A percentile compares a stretch with the other conserved stretches of the same genome.
Conservation (phyloP, 768 basidiomycete genomes). For the Hypholoma fasciculare region DNA sequence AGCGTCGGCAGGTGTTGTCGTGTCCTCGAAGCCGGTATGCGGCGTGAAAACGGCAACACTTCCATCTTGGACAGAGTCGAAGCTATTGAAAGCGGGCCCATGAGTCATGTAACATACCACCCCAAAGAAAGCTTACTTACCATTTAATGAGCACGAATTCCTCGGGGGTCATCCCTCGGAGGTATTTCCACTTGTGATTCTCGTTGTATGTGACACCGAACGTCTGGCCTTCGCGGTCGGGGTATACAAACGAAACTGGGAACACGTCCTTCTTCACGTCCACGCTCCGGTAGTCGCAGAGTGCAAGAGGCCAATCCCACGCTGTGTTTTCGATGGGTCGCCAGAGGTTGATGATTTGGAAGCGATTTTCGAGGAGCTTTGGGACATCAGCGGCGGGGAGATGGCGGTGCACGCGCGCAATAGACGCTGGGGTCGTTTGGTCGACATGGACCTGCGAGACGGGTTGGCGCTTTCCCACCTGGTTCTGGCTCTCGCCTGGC, state of each 20-base stretch:
- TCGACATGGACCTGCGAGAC: conserved; percentile 50
- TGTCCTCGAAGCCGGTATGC: conserved; percentile 63
- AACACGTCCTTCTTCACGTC: conserved; percentile 38
- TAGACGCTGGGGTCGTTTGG: conserved; percentile 45
- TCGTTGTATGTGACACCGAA: conserved; percentile 44
- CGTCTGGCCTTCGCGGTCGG: conserved; percentile 54
- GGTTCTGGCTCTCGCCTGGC: conserved; percentile 34
- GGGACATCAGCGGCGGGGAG: conserved; percentile 47
- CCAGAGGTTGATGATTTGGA: conserved; percentile 68
- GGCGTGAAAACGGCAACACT: conserved; percentile 57
- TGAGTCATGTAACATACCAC: too few relatives aligned
- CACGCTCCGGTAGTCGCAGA: conserved; percentile 53
- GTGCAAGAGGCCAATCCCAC: conserved; percentile 48
- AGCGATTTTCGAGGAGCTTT: conserved; percentile 44
- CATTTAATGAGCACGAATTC: conserved; percentile 53
- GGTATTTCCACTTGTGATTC: conserved; percentile 53
- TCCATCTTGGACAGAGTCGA: conserved; percentile 37
- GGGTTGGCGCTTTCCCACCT: conserved; percentile 42
- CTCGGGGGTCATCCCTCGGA: conserved; percentile 43
- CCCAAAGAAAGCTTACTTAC: too few relatives aligned
- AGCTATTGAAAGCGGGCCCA: conserved; percentile 11
- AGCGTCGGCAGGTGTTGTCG: conserved; percentile 47
- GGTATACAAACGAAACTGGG: conserved; percentile 45
- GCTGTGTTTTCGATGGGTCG: conserved; percentile 48
- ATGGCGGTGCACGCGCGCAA: conserved; percentile 51